Base-by-base conservation (phyloP, 805 yeast species). In the Pichia thaimueangensis region DNA sequence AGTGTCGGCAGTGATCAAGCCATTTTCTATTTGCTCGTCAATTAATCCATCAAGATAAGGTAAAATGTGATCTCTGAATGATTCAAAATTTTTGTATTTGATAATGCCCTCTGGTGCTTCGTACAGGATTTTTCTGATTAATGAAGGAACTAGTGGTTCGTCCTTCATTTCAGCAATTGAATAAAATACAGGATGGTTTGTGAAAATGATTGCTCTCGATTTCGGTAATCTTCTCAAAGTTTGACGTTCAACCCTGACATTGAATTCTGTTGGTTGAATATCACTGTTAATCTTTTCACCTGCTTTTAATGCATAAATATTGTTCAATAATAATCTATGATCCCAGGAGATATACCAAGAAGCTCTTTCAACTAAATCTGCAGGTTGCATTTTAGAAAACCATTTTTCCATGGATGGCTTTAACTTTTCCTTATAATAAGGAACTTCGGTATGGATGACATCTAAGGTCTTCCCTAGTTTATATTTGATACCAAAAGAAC, bases 81-180 rank as follows among this genome's bases (percentile, higher is more conserved):
- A 51, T 39, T 67, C 78, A 50, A 80, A 81, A 49, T 71, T 71
- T 56, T 82, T 82, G 60, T 82, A 82, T 56, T 76, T 75, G 54
- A 76, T 60, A 46, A 82, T 82, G 39, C 71, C 73, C 47, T 74
- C 78, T 9, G 87, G 86, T 0, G 78, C 86, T 57, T 81, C 86
- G 48, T 63, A 74, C 27, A 82, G 63, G 39, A 80, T 76, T 52
- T 78, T 80, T 54, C 73, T 72, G 37, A 82, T 58, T 37, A 82
- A 64, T 0, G 84, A 75, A 7, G 88, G 87, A 21, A 84, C 75
- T 53, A 80, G 59, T 3, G 94, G 91, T 55, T 82, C 87, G 54
- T 84, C 88, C 47, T 84, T 82, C 76, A 84, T 78, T 54, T 85
- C 91, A 30, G 83, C 89, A 32, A 84, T 76, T 2, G 83, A 74